A percentile compares a stretch with the other conserved stretches of the same genome.
These are phyloP conservation scores for Citrus australasica DNA, from an alignment of 345 rosid species.

Conservation along the genomic window DNA sequence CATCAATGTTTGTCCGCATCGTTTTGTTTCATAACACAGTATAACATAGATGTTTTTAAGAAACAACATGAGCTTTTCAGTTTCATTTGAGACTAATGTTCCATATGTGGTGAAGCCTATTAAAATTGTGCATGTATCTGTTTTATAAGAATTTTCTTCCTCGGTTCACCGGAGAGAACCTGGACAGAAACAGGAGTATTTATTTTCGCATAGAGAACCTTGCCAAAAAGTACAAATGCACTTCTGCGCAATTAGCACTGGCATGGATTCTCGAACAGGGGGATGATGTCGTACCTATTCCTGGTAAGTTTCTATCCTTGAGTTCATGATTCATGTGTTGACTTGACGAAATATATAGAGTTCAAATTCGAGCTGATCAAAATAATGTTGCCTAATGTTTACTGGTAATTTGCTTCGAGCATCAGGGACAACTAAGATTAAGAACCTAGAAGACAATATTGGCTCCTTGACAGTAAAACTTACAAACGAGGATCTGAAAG, in stretches of 20 bases:
- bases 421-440: constrained; percentile 29
- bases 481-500: constrained; percentile 18
- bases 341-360: neutral
- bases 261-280: constrained; percentile 49
- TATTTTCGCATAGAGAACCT: constrained; percentile 33
- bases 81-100: neutral
- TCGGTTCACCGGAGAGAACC: constrained; percentile 39
- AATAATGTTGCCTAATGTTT: neutral
- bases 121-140: neutral
- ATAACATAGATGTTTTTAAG: neutral
- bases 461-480: constrained; percentile 17
- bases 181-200: constrained; percentile 40
- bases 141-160: constrained; percentile 36
- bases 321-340: neutral
- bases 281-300: constrained; percentile 41
- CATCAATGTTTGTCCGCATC: neutral
- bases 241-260: constrained; percentile 47
- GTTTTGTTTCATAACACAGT: neutral
- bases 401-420: neutral
- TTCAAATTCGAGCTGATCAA: too few species aligned
- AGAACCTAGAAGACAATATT: constrained; percentile 15
- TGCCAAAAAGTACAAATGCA: constrained; percentile 39
- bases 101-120: too few species aligned
- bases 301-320: constrained; percentile 26
- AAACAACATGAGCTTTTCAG: neutral